Percentiles rank a stretch among this genome's conserved stretches.
These are phyloP conservation scores for Kuraishia floccosa DNA, from an alignment of 805 yeast species.

Conservation along the genomic window DNA sequence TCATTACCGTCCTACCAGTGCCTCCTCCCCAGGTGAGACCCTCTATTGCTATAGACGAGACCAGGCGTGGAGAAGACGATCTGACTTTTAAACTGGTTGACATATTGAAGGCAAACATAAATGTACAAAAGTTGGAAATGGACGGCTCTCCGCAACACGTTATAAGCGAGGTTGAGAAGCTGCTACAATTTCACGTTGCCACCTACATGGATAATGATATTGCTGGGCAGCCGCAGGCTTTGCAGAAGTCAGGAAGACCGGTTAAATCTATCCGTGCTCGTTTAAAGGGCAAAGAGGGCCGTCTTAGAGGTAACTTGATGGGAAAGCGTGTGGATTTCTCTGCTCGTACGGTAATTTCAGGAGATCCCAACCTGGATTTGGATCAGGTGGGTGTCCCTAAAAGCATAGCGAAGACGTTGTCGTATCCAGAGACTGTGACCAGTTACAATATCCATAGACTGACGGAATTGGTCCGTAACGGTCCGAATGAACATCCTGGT, in stretches of 20 bases:
- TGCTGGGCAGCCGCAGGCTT: conserved; percentile 99
- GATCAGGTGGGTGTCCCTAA: conserved; percentile 99
- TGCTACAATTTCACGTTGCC: conserved; percentile 95
- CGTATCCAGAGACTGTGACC: conserved; percentile 96
- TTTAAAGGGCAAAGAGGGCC: conserved; percentile 98
- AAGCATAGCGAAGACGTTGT: conserved; percentile 88
- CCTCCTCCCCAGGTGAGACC: conserved; percentile 99
- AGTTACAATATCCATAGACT: conserved; percentile 92
- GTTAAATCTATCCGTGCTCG: conserved; percentile 98
- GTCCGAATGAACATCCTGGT: conserved; percentile 99
- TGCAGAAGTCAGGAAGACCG: conserved; percentile 98
- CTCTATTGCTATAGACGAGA: conserved; percentile 93
- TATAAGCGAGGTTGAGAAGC: conserved; percentile 89
- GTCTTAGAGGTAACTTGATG: conserved; percentile 97
- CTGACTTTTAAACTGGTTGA: conserved; percentile 95
- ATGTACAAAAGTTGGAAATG: conserved; percentile 94
- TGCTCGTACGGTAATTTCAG: conserved; percentile 98
- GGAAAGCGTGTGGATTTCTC: conserved; percentile 99
- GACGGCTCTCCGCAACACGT: conserved; percentile 99
- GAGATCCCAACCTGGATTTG: conserved; percentile 95
- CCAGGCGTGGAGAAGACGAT: conserved; percentile 99
- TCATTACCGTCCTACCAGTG: conserved; percentile 94
- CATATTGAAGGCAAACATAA: conserved; percentile 90
- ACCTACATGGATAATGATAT: conserved; percentile 99
- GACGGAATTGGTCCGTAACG: conserved; percentile 90